Conservation (phyloP, 2,329 filamentous ascomycete species). For the Colletotrichum sp. region DNA sequence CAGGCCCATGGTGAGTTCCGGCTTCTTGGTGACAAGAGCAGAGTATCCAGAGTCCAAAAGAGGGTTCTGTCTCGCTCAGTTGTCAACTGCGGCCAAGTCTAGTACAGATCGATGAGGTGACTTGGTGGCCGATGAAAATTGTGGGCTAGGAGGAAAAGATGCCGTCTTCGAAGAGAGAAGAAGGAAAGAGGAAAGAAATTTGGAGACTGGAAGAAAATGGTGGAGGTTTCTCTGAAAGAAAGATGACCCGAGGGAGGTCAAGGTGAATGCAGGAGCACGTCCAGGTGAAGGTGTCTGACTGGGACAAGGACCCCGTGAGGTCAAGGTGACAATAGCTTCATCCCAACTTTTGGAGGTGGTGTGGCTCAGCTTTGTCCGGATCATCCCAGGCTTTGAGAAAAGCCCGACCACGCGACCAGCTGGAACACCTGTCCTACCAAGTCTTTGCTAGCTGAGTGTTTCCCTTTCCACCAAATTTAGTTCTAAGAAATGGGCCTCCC, state of each 20-base stretch:
- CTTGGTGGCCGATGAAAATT: neutral
- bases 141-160: neutral
- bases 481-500: neutral
- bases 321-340: constrained; percentile 18
- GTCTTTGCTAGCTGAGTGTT: neutral
- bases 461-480: neutral
- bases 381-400: neutral
- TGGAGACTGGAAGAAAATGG: neutral
- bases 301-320: constrained; percentile 17
- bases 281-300: constrained; percentile 10
- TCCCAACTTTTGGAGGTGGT: constrained; percentile 14
- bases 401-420: constrained; percentile 8
- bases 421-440: neutral
- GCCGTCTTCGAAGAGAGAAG: neutral
- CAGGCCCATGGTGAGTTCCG: neutral
- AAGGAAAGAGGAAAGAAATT: neutral
- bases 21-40: neutral
- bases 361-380: constrained; percentile 17
- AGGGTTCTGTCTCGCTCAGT: neutral
- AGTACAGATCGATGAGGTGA: neutral
- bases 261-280: constrained; percentile 8
- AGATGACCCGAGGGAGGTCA: neutral
- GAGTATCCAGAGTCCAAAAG: neutral
- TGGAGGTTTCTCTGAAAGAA: neutral
- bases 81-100: neutral